Base-by-base conservation (phyloP, 2,329 filamentous ascomycete species). In the Fusarium sp. region DNA sequence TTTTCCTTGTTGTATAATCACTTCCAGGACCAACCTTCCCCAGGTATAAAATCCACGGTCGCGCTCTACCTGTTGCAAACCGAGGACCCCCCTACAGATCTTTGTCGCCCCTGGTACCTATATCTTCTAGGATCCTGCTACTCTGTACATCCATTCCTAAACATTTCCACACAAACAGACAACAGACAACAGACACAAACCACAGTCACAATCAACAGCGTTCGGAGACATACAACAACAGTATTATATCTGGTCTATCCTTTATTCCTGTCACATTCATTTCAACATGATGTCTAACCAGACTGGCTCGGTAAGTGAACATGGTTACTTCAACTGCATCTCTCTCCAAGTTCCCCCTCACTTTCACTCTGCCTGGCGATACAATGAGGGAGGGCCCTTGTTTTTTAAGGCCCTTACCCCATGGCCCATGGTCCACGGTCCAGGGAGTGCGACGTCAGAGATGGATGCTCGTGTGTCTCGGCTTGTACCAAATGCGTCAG, bases 401-500 rank as follows among this genome's bases (percentile, higher is more conserved):
- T 48, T 41, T 26, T 53, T 44, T 31, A 53, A 53, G 49, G 37
- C 29, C 37, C 49, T 53, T 53, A 37, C 49, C 49, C 47, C n/a
- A n/a, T n/a, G n/a, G n/a, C n/a, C 63, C 65, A 65, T 62, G 60
- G 46, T 24, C 35, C 48, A 39, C 37, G 46, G 71, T 44, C 60
- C 58, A 68, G 63, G 67, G 69, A 69, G 71, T 73, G 69, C 77
- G 76, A 77, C 76, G 76, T 78, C 76, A 79, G 75, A 77, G 75
- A 65, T 57, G 75, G 75, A 63, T 57, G 75, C 74, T 79, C 70
- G 74, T 75, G 77, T 79, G 79, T 80, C 76, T 78, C 76, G 76
- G 73, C 49, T 53, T 53, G 49, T 43, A 23, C 75, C 73, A 71
- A 64, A 73, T 76, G 76, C 78, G 71, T 74, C 74, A 76, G 68